Base-by-base conservation (phyloP, 352 stramenopile genomes). In the Globisporangium megalacanthum region DNA sequence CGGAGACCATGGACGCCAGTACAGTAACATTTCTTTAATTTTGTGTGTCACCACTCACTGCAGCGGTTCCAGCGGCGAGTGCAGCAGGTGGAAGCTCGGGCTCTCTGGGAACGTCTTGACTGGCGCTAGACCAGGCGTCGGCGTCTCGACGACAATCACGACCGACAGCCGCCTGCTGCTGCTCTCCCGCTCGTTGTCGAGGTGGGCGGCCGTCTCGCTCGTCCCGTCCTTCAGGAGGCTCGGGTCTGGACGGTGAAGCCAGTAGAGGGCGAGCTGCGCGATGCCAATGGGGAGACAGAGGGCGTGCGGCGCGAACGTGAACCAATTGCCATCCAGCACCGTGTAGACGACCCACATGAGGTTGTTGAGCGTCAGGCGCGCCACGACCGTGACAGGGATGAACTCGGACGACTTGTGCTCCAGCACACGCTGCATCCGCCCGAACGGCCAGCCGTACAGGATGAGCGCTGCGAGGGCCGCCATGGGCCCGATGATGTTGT, bases 371-470 rank as follows among this genome's bases (percentile, higher is more conserved):
- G 33, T 61, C 6, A 64, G 47, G 17, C 67, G 67, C 7, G 65
- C 65, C 29, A 76, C 49, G 3, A 77, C 65, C 62, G 83, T 73
- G 46, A 71, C 54, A 52, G 76, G 73, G 49, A 86, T 72, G 61
- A 77, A 83, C 15, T 70, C 69, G 6, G 58, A 67, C 10, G 66
- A 80, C 41, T 64, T 65, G 61, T 68, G 51, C 58, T 70, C 71
- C 44, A 77, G 61, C 36, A 80, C 71, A 13, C 68, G 66, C 17
- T 65, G 59, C 20, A 80, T 19, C 45, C 66, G 73, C 59, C 73
- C 72, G 50, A 75, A 69, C 0, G 72, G 72, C 4, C 65, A 69
- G 4, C 60, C 68, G 42, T 79, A 79, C 13, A 76, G 48, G 22
- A 56, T 11, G 35, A 61, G 17, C 5, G 37, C 44, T 9, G 41